Evolutionary conservation across 2,329 filamentous ascomycete genomes (phyloP), one percentile per base, ranked within the genome.

Genomic region (Annulohypoxylon truncatum): DNA sequence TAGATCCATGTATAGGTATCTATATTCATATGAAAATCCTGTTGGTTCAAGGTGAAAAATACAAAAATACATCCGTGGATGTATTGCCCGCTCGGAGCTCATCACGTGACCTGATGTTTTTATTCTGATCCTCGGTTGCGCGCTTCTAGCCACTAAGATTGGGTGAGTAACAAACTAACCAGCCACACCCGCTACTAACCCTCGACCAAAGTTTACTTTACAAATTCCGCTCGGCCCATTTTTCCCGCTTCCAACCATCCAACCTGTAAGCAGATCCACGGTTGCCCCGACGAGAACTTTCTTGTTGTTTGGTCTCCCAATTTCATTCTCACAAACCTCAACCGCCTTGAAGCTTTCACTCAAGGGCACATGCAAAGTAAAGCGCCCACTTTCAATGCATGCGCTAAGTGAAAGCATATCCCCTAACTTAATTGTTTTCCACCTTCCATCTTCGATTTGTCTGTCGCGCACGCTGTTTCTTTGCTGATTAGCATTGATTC

Each of bases 211-310:
- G 5, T 28, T 50, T 29, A 29, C 8, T 31, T 50, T 26, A 26
- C 22, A 9, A 46, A 46, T 26, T 46, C 18, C 42, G 22, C 20
- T 26, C 15, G 38, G 18, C 22, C 38, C 38, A 22, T 22, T 22
- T 51, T 33, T 51, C 47, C 46, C 46, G 46, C 46, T 56, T 20
- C 51, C 28, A 60, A 56, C 38, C 61, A 61, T 58, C 61, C 62
- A 62, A 12, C 50, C 61, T 38, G 42, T 50, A 31, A 60, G 51
- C 67, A 60, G 24, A 58, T 72, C 67, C 68, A 61, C 71, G 62
- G 73, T 75, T 75, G 73, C 73, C 73, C 73, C 67, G 73, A 74
- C 72, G 66, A 74, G 73, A 69, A 61, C 64, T 71, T 74, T 74
- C 69, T 72, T 75, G 72, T 75, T 75, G 70, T 74, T 74, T 74